Evolutionary conservation across 352 stramenopile genomes (phyloP).

Genomic region (Phytopythium montanum): DNA sequence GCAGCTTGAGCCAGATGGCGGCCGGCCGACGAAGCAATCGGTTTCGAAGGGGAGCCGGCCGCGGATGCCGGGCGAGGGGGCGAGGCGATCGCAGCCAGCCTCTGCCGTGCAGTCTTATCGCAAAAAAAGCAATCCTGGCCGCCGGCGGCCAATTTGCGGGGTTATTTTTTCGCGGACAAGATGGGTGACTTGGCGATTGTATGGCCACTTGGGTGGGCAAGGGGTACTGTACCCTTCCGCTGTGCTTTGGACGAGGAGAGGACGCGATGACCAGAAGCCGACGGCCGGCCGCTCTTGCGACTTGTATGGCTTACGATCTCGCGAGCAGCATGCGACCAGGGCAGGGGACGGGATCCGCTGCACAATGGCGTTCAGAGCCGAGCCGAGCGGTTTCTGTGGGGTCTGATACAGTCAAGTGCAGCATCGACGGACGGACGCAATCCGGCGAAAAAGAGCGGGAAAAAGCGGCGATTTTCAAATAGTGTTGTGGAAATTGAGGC

Average conservation of each 20-base stretch:
- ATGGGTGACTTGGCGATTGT: background rate
- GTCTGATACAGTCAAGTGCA: background rate
- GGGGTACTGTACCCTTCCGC: background rate
- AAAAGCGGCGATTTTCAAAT: background rate
- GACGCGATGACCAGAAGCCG: background rate
- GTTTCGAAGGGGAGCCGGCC: slow-evolving; percentile 13
- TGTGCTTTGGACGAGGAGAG: background rate
- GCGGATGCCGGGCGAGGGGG: slow-evolving; percentile 22
- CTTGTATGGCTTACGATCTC: background rate
- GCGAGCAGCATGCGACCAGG: background rate
- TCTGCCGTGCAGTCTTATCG: background rate
- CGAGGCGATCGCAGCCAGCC: background rate
- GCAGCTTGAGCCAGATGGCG: slow-evolving; percentile 12
- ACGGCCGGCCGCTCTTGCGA: background rate
- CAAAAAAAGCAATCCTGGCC: background rate
- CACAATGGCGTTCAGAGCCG: background rate
- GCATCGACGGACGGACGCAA: background rate
- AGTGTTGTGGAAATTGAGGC: too few species aligned
- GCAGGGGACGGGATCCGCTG: slow-evolving; percentile 4
- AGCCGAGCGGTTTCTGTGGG: background rate
- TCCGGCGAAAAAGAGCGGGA: background rate
- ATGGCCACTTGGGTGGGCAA: background rate
- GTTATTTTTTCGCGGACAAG: background rate
- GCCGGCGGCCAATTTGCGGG: background rate
- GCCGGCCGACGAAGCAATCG: background rate